Evolutionary conservation across 1,284 basidiomycete genomes (phyloP), one percentile per base, ranked within the genome.

Genomic region (Boletus semigastroideus): DNA sequence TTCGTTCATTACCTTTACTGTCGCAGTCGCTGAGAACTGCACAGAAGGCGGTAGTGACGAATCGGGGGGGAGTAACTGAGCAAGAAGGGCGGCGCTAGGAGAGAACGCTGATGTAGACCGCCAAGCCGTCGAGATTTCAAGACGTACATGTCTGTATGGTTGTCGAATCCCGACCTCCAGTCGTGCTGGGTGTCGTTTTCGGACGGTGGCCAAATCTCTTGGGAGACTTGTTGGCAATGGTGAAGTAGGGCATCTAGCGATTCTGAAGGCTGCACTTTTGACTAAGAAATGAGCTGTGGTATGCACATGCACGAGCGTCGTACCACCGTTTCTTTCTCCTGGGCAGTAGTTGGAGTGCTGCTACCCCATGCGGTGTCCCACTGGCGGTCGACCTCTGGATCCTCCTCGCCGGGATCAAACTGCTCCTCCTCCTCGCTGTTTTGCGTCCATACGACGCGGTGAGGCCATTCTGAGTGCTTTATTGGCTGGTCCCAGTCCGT

Each of bases 271-370:
- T 88, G 59, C 38, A 37, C 37, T 53, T n/a, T 48, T n/a, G 47
- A 37, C 54, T 69, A 42, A 67, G 61, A 49, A 38, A 56, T 63
- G 64, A 61, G 53, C 27, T 40, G 48, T 59, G 50, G 52, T 52
- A 51, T 17, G 28, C 53, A 46, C 16, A 34, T 55, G 47, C 48
- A 52, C 46, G 53, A 49, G 41, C 11, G 47, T 44, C 56, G 77
- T 68, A 88, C 87, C 64, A 87, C 80, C 64, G 77, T 77, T 54
- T 78, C 78, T 59, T 86, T 84, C 57, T 78, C 72, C 59, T 72
- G 72, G 55, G 86, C 84, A n/a, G 68, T 5, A 25, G 25, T 6
- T 6, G 25, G 4, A 3, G 2, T 1, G 1, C 5, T 7, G 3
- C n/a, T n/a, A n/a, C 4, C 25, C 25, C 25, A 25, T 25, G 25